These are phyloP conservation scores for Colletotrichum paranaense DNA, from an alignment of 2,329 filamentous ascomycete genomes.

Conservation along the genomic window DNA sequence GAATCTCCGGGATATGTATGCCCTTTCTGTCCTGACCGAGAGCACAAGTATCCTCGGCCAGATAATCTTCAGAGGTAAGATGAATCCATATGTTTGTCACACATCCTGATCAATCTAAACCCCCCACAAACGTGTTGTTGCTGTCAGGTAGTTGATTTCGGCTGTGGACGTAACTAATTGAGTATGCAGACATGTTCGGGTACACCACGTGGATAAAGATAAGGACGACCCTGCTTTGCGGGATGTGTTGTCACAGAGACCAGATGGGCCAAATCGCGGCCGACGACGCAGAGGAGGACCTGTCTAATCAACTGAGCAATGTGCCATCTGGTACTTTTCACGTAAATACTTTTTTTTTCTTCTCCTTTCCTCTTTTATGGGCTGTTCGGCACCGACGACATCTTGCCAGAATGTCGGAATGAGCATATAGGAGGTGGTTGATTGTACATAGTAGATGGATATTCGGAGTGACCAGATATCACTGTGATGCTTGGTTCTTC, in stretches of 20 bases:
- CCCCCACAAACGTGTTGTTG: background rate
- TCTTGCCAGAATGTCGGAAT: background rate
- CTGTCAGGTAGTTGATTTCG: background rate
- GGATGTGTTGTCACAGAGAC: slow-evolving; percentile 86
- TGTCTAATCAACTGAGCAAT: background rate
- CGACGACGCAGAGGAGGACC: slow-evolving; percentile 74
- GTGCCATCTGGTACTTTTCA: background rate
- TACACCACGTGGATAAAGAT: slow-evolving; percentile 90
- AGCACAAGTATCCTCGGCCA: slow-evolving; percentile 93
- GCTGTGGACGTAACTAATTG: background rate
- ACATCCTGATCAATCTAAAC: background rate
- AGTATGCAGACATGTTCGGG: slow-evolving; percentile 81
- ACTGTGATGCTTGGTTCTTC: background rate
- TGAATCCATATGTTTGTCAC: background rate
- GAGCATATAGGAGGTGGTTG: background rate
- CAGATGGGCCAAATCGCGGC: slow-evolving; percentile 85
- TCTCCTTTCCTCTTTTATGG: background rate
- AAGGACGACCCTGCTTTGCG: slow-evolving; percentile 86
- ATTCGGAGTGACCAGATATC: background rate
- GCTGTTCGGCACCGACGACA: background rate
- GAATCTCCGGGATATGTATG: slow-evolving; percentile 95
- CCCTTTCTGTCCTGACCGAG: slow-evolving; percentile 92
- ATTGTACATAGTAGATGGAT: slow-evolving; percentile 27
- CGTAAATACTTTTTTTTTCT: slow-evolving; percentile 19
- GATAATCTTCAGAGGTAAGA: slow-evolving; percentile 93